Evolutionary conservation across 345 rosid genomes (phyloP).

Genomic region (Gossypium rotundifolium): DNA sequence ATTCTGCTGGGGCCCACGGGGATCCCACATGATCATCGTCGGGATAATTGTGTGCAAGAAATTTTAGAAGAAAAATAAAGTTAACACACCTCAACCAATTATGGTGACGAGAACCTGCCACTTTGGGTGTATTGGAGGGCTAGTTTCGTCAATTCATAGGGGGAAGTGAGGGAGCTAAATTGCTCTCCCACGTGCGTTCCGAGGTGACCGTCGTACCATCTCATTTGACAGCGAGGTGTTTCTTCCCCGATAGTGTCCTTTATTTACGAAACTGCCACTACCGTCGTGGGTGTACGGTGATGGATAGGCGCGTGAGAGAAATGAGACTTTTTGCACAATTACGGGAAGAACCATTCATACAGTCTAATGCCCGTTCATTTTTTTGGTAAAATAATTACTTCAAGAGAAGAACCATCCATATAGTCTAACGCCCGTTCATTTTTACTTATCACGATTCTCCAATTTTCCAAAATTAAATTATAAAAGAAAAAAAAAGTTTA

Average conservation of each 20-base stretch:
- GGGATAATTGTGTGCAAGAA: background rate
- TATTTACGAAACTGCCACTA: constrained; percentile 5
- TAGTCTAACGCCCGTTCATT: background rate
- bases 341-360: background rate
- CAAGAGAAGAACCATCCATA: background rate
- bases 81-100: background rate
- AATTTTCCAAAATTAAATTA: background rate
- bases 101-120: background rate
- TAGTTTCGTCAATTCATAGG: background rate
- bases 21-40: constrained; percentile 1
- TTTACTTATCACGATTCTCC: background rate
- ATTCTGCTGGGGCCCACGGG: background rate
- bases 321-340: background rate
- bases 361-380: background rate
- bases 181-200: constrained; percentile 1
- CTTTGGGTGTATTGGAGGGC: background rate
- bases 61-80: background rate
- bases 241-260: too few relatives aligned
- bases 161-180: too few relatives aligned
- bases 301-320: background rate
- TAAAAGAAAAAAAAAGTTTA: background rate
- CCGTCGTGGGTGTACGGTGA: constrained; percentile 1
- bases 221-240: background rate
- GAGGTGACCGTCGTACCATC: background rate
- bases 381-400: background rate